Evolutionary conservation across 1,284 basidiomycete genomes (phyloP), one percentile per base, ranked within the genome.

Genomic region (Ustilago cynodontis): DNA sequence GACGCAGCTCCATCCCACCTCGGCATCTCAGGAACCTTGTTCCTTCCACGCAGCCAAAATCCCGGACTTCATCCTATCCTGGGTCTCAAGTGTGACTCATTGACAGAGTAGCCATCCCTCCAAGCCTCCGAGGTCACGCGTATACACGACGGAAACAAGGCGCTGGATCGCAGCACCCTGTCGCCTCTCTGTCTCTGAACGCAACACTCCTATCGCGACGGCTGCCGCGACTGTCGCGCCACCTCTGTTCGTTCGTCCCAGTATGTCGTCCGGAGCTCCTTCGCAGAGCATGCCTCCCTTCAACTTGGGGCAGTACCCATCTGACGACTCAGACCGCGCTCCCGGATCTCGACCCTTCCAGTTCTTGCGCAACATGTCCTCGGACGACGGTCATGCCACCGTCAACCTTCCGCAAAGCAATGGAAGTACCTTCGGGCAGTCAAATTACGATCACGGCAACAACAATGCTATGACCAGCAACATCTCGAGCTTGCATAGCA

Each of bases 311-410:
- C 70, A 72, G 22, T 67, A 56, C 28, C 29, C 57, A 28, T 72
- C 70, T 2, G 64, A 72, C 41, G 70, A 72, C n/a, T 45, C 33
- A 7, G 59, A 71, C 20, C 59, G 51, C 41, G 41, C 49, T 14
- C 43, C 51, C 0, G 64, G 52, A 20, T 33, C 45, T 18, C 70
- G 70, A 20, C 51, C 33, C 20, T 67, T 55, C 22, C 50, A 50
- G 20, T 35, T 66, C 22, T 50, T 63, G 11, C 68, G 65, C 50
- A 59, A 59, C 47, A 6, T 66, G 8, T 50, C 61, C 0, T 63
- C 55, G 10, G 73, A 67, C n/a, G 73, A 76, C 28, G 64, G 65
- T 7, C 60, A 72, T 35, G 70, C 70, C 2, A 67, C 70, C 2
- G 70, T 72, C 64, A 72, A 72, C 29, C 61, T 67, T 5, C 70